Percentiles rank a stretch among this genome's conserved stretches.
Conservation (phyloP, 2,329 filamentous ascomycete genomes). For the Lizonia empirigonia region DNA sequence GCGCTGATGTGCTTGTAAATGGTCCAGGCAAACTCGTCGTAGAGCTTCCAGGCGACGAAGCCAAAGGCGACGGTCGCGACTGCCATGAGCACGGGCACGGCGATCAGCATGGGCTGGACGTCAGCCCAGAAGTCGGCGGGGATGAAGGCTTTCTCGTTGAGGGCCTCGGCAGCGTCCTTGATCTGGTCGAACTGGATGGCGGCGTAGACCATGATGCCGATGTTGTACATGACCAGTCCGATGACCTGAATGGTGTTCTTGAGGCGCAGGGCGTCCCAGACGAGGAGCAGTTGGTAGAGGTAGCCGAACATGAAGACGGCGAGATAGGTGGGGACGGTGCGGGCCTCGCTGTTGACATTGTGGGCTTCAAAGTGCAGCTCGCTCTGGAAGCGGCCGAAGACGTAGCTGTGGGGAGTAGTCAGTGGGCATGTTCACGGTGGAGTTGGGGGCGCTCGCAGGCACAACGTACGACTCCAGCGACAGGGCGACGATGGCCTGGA, state of each 20-base stretch:
- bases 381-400: slow-evolving; percentile 84
- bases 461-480: slow-evolving; percentile 80
- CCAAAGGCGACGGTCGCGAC: slow-evolving; percentile 74
- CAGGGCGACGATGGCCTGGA: slow-evolving; percentile 81
- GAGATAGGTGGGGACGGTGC: slow-evolving; percentile 89
- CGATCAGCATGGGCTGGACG: slow-evolving; percentile 77
- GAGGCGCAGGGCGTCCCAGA: slow-evolving; percentile 89
- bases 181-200: slow-evolving; percentile 94
- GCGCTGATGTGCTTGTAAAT: slow-evolving; percentile 99
- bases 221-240: slow-evolving; percentile 89
- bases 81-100: slow-evolving; percentile 83
- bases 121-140: slow-evolving; percentile 66
- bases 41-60: slow-evolving; percentile 89
- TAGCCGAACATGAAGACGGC: slow-evolving; percentile 98
- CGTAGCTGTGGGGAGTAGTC: slow-evolving; percentile 64
- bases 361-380: slow-evolving; percentile 54
- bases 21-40: slow-evolving; percentile 98
- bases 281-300: slow-evolving; percentile 85
- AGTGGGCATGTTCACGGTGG: slow-evolving; percentile 11
- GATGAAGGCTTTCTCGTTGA: slow-evolving; percentile 58
- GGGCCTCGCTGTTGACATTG: slow-evolving; percentile 51
- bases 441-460: background rate
- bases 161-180: slow-evolving; percentile 67
- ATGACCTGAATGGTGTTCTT: slow-evolving; percentile 99
- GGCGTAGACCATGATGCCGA: slow-evolving; percentile 90